A percentile compares a stretch with the other conserved stretches of the same genome.
Conservation (phyloP, 2,329 filamentous ascomycete species). For the Aspergillus felis region DNA sequence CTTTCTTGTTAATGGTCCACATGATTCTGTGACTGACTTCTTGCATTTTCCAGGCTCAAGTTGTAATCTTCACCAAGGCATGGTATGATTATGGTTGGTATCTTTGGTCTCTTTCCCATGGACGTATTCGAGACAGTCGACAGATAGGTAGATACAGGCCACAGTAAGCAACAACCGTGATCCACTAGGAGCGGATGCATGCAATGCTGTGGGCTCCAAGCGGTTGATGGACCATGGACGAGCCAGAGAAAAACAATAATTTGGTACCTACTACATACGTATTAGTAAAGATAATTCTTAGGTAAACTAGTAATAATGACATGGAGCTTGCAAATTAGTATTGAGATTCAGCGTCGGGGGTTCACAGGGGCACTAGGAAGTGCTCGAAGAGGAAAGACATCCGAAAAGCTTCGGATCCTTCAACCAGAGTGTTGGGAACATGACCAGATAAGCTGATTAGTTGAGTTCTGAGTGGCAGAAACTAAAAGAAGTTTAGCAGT, state of each 20-base stretch:
- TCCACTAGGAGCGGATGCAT: slow-evolving; percentile 16
- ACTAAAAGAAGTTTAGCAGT: too few species aligned
- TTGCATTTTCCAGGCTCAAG: too few species aligned
- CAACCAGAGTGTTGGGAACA: slow-evolving; percentile 17
- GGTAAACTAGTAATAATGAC: too few species aligned
- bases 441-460: neutral
- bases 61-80: too few species aligned
- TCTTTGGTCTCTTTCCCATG: neutral
- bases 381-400: slow-evolving; percentile 9
- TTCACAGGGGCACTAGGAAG: slow-evolving; percentile 10
- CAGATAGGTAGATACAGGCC: too few species aligned
- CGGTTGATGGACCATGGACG: neutral
- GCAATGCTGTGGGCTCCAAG: slow-evolving; percentile 10
- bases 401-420: slow-evolving; percentile 17
- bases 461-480: neutral
- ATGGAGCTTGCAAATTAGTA: neutral
- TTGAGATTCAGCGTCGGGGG: slow-evolving; percentile 3
- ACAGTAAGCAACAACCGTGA: neutral
- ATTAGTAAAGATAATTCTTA: too few species aligned
- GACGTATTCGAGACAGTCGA: neutral
- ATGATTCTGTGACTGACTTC: too few species aligned
- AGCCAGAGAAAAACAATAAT: neutral
- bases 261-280: too few species aligned
- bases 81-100: too few species aligned
- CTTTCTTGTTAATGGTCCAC: too few species aligned